Evolutionary conservation across 2,329 filamentous ascomycete genomes (phyloP), one percentile per base, ranked within the genome.

Genomic region (Calonectria pauciramosa): DNA sequence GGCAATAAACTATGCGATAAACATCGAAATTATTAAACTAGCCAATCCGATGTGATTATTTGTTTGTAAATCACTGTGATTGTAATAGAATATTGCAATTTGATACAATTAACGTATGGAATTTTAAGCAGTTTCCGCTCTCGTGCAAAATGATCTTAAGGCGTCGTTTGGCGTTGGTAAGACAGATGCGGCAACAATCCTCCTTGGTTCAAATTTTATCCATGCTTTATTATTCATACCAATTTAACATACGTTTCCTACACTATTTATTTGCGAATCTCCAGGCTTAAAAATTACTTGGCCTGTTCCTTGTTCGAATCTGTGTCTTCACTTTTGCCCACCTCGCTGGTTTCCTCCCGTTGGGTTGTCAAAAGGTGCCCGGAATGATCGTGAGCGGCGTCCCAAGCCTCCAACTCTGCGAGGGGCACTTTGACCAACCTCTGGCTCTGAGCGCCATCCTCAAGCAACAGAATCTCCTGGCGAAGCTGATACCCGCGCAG

Each of bases 311-410:
- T 67, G 67, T 38, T 71, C 6, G 73, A 75, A 23, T 75, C 73
- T n/a, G 73, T 70, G 11, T 73, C 73, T 23, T 68, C 66, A 3
- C 7, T 36, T 30, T 75, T 73, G 2, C 41, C 28, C 13, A 13
- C 34, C 4, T 49, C 14, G 28, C n/a, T 32, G 2, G 63, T 44
- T 23, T 70, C 65, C 26, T 68, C 26, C 28, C 30, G 67, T 6
- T 44, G 60, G 4, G 54, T 20, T 16, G 36, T 47, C 63, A 74
- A 64, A 7, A 49, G 63, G 5, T 67, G 74, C 6, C 86, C 86
- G 0, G 85, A 77, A 49, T 87, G 89, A 82, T 93, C 91, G 80
- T 93, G 91, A n/a, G 86, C 85, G 2, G 83, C 85, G 81, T 93
- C 91, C 91, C 92, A 93, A 20, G 81, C 82, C 0, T 83, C 85